phyloP scores from a whole-genome alignment of 2,329 filamentous ascomycete genomes.

The Tolypocladium sp. region DNA sequence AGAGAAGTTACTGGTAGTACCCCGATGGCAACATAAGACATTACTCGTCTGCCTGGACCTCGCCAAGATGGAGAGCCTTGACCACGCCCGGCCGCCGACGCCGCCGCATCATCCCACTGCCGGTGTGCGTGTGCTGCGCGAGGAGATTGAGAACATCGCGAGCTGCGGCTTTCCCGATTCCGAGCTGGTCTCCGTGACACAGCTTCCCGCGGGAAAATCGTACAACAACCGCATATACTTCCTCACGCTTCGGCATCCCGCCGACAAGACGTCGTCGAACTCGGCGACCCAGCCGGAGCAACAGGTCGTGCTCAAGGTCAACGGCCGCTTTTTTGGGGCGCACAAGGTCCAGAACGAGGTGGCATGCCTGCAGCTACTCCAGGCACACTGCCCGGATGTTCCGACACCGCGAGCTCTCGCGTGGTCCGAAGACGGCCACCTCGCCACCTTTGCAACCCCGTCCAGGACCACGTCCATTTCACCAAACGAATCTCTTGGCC shows the following conservation, averaged over 20 bases:
- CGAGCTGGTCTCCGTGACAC: constrained; percentile 2
- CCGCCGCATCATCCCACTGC: constrained; percentile 11
- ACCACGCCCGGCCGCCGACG: constrained; percentile 4
- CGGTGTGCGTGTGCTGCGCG: constrained; percentile 6
- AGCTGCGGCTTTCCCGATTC: constrained; percentile 4
- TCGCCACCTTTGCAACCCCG: not conserved
- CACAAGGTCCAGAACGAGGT: constrained; percentile 15
- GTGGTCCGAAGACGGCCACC: constrained; percentile 11
- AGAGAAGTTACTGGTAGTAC: no score
- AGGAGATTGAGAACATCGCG: constrained; percentile 6
- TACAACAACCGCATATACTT: constrained; percentile 15
- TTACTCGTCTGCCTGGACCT: not conserved
- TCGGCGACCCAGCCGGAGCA: not conserved
- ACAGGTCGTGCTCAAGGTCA: constrained; percentile 11
- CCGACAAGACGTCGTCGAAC: not conserved
- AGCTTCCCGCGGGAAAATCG: constrained; percentile 7
- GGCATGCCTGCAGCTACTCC: constrained; percentile 7
- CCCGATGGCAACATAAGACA: no score
- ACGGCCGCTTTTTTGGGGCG: constrained; percentile 10
- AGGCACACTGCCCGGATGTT: constrained; percentile 9
- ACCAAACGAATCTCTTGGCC: not conserved
- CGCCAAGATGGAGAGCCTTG: not conserved
- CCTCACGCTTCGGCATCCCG: constrained; percentile 3
- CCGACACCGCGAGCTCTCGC: constrained; percentile 9
- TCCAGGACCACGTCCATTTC: not conserved